These are phyloP conservation scores for Macrolepiota dolichaula DNA, from an alignment of 768 basidiomycete genomes.

Conservation along the genomic window DNA sequence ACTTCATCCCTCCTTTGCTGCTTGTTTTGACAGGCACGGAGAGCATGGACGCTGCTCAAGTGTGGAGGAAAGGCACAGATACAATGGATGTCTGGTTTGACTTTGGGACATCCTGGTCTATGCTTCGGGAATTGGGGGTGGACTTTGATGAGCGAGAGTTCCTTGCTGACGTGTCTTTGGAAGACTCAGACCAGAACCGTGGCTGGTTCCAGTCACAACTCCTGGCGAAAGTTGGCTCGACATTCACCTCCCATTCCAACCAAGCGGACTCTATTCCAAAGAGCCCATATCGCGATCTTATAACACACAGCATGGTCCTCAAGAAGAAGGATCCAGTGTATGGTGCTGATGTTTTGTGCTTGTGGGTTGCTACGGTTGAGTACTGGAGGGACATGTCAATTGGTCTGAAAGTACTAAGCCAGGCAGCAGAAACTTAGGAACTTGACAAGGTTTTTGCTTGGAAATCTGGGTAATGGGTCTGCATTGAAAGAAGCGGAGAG, in stretches of 20 bases:
- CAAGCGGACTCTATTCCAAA: slow-evolving; percentile 27
- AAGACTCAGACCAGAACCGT: slow-evolving; percentile 96
- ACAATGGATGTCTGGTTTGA: slow-evolving; percentile 99
- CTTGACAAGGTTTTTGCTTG: not conserved
- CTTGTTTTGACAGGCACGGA: slow-evolving; percentile 35
- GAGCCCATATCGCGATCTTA: slow-evolving; percentile 69
- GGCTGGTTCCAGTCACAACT: slow-evolving; percentile 99
- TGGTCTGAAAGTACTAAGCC: too few species aligned
- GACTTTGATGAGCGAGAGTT: slow-evolving; percentile 27
- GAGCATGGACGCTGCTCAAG: slow-evolving; percentile 25
- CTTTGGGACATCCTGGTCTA: slow-evolving; percentile 92
- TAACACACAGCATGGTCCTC: slow-evolving; percentile 97
- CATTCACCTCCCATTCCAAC: slow-evolving; percentile 18
- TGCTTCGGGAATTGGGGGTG: slow-evolving; percentile 47
- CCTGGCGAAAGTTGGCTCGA: slow-evolving; percentile 70
- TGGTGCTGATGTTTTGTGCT: slow-evolving; percentile 81
- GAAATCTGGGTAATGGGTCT: slow-evolving; percentile 50
- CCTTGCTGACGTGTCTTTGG: slow-evolving; percentile 84
- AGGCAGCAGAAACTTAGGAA: not conserved
- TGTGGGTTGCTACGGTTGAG: too few species aligned
- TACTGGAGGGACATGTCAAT: too few species aligned
- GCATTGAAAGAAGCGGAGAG: slow-evolving; percentile 26
- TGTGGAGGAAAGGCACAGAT: slow-evolving; percentile 81
- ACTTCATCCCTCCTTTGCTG: slow-evolving; percentile 71
- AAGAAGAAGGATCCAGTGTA: slow-evolving; percentile 72